Percentiles rank a stretch among this genome's conserved stretches.
phyloP scores from a whole-genome alignment of 2,329 filamentous ascomycete genomes.

The Botryotinia calthae region DNA sequence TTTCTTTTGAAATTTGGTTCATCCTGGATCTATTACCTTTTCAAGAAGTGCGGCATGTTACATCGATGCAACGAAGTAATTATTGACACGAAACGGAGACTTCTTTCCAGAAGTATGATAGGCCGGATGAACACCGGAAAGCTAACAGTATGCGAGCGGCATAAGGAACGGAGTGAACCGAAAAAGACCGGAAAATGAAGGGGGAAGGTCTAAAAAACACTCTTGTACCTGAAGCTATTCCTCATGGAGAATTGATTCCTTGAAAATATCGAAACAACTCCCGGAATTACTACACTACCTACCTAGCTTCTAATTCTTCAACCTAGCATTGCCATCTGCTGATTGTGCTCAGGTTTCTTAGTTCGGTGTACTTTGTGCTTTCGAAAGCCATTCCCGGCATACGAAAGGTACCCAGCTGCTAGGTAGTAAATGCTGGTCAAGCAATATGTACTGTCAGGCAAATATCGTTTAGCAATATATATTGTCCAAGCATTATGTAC shows the following conservation, averaged over 20 bases:
- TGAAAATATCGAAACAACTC: background rate
- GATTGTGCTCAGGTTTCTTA: background rate
- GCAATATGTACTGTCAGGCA: constrained; percentile 4
- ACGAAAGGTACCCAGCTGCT: background rate
- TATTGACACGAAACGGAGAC: background rate
- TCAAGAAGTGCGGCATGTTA: background rate
- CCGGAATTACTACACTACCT: constrained; percentile 11
- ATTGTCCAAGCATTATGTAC: constrained; percentile 10
- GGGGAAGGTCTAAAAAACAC: background rate
- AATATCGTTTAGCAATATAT: background rate
- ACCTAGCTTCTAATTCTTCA: background rate
- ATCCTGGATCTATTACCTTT: background rate
- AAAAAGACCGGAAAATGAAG: constrained; percentile 12
- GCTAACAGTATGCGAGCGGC: background rate
- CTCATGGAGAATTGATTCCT: constrained; percentile 3
- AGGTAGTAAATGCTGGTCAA: constrained; percentile 3
- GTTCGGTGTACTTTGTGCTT: background rate
- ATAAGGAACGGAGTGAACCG: constrained; percentile 7
- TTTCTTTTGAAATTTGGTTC: background rate
- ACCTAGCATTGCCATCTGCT: constrained; percentile 1
- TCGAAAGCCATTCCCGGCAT: background rate
- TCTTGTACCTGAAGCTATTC: constrained; percentile 19
- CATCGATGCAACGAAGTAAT: constrained; percentile 9
- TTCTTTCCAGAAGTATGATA: constrained; percentile 13
- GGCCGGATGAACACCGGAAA: constrained; percentile 13